Percentiles rank a stretch among this genome's conserved stretches.
Conservation (phyloP, 305 asterid genomes). For the Fraxinus latifolia region DNA sequence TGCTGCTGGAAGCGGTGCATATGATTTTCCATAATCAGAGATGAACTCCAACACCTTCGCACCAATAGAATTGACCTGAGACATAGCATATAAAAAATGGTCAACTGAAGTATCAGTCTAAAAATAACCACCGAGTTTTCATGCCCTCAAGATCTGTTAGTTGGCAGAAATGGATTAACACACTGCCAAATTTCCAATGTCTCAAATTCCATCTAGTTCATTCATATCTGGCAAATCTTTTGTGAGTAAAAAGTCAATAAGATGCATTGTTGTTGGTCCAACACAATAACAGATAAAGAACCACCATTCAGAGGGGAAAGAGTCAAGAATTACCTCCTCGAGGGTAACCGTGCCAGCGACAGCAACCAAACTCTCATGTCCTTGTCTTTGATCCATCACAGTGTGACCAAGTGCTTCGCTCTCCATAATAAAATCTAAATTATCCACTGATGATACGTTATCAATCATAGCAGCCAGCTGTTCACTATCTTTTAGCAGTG, state of each 20-base stretch:
- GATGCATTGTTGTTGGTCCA: constrained; percentile 1
- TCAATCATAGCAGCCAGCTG: constrained; percentile 99
- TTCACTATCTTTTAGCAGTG: constrained; percentile 92
- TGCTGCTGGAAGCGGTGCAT: constrained; percentile 95
- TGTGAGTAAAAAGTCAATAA: neutral
- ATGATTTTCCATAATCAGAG: constrained; percentile 87
- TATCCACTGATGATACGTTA: constrained; percentile 94
- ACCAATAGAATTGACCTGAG: constrained; percentile 86
- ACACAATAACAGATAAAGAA: neutral
- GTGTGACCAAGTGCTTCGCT: constrained; percentile 97
- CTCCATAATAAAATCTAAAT: constrained; percentile 95
- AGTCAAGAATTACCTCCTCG: constrained; percentile 69
- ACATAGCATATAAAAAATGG: constrained; percentile 26
- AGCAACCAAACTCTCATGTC: constrained; percentile 90
- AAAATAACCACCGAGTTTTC: neutral
- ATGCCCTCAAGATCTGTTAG: constrained; percentile 17
- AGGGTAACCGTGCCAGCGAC: constrained; percentile 87
- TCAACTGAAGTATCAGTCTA: constrained; percentile 21
- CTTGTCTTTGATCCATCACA: constrained; percentile 97
- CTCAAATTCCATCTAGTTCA: neutral
- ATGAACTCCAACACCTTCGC: constrained; percentile 92
- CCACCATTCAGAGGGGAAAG: constrained; percentile 21
- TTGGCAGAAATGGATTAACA: neutral
- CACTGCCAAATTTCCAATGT: neutral
- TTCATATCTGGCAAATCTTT: neutral